Evolutionary conservation across 2,329 filamentous ascomycete species (phyloP).

Genomic region (Cladophialophora psammophila): DNA sequence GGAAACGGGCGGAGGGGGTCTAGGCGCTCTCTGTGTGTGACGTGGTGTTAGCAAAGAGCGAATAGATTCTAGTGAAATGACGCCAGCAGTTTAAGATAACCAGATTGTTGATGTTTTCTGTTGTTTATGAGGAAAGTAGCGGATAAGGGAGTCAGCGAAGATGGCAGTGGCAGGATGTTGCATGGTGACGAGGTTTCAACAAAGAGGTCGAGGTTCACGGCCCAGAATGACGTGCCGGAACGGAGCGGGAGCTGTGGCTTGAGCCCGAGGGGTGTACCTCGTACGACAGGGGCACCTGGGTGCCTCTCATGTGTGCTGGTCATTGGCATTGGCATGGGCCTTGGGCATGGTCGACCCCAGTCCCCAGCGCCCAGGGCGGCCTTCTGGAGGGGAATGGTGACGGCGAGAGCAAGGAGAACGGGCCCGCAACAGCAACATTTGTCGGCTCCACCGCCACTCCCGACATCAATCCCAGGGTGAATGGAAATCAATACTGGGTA

Average conservation of each 20-base stretch:
- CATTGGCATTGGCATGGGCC: neutral
- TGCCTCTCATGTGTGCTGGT: neutral
- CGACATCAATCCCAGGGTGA: neutral
- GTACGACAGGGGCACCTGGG: neutral
- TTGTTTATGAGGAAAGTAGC: neutral
- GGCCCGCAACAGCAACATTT: conserved; percentile 21
- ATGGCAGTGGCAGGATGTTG: conserved; percentile 1
- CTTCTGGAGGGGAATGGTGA: too few species aligned
- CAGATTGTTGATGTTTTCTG: neutral
- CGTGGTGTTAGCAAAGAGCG: conserved; percentile 8
- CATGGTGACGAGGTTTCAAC: neutral
- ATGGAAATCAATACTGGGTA: neutral
- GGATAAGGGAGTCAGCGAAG: conserved; percentile 10
- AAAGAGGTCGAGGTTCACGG: conserved; percentile 5
- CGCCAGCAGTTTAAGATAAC: conserved; percentile 1
- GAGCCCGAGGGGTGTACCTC: neutral
- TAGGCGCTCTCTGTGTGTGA: neutral
- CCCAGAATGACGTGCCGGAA: conserved; percentile 29
- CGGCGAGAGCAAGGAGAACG: neutral
- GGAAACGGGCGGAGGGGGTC: neutral
- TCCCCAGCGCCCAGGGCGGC: too few species aligned
- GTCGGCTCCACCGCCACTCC: conserved; percentile 20
- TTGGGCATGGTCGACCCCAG: too few species aligned
- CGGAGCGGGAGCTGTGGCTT: conserved; percentile 24
- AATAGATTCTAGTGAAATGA: neutral